Evolutionary conservation across 2,329 filamentous ascomycete species (phyloP).

Genomic region (Dothideomycetes sp.): DNA sequence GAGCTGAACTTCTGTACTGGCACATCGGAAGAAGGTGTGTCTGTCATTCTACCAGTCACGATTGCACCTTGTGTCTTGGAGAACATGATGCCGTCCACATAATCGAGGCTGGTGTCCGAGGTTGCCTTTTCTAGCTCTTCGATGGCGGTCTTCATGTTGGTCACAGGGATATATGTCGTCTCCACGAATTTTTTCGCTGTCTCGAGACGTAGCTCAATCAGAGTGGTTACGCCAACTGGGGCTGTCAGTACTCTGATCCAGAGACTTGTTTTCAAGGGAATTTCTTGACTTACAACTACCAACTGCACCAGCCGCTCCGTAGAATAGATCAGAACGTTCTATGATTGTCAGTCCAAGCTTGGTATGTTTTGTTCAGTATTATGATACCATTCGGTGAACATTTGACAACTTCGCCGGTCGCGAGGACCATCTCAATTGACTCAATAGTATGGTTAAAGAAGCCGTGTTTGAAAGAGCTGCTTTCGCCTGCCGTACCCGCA

Average conservation of each 20-base stretch:
- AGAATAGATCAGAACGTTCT: slow-evolving; percentile 52
- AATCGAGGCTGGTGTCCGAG: slow-evolving; percentile 32
- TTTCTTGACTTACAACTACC: slow-evolving; percentile 40
- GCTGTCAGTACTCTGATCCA: background rate
- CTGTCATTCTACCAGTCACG: slow-evolving; percentile 36
- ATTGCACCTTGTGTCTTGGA: slow-evolving; percentile 34
- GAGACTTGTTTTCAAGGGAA: too few species aligned
- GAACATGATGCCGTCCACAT: slow-evolving; percentile 44
- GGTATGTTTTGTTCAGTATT: too few species aligned
- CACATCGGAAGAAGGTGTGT: slow-evolving; percentile 16
- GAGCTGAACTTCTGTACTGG: slow-evolving; percentile 30
- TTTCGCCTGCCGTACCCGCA: slow-evolving; percentile 59
- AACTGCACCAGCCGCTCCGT: slow-evolving; percentile 55
- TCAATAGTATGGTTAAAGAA: slow-evolving; percentile 56
- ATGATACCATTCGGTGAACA: slow-evolving; percentile 33
- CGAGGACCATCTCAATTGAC: slow-evolving; percentile 56
- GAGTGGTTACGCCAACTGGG: slow-evolving; percentile 53
- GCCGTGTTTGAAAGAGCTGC: slow-evolving; percentile 58
- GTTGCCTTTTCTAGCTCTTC: slow-evolving; percentile 31
- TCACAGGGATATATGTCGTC: slow-evolving; percentile 38
- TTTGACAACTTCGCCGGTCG: slow-evolving; percentile 47
- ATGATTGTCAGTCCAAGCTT: background rate
- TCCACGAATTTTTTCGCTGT: slow-evolving; percentile 41
- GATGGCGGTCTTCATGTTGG: slow-evolving; percentile 34
- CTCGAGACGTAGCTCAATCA: slow-evolving; percentile 41